phyloP scores from a whole-genome alignment of 129 eudicot species.

The Centrapalus pauciflorus region DNA sequence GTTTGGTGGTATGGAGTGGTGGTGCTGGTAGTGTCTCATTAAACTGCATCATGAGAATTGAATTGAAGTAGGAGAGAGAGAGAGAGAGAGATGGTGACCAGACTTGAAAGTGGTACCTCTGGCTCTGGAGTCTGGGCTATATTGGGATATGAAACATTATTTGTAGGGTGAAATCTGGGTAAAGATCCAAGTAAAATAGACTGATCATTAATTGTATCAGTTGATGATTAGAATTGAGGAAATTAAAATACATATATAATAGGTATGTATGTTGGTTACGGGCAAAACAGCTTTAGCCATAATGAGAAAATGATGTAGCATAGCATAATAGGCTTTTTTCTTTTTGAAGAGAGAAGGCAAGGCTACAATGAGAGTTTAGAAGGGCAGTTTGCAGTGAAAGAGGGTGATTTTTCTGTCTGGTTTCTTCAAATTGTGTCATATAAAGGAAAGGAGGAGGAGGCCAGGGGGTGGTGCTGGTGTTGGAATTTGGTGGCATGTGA shows the following conservation, averaged over 20 bases:
- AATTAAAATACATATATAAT: too few relatives aligned
- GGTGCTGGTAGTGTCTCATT: conserved; percentile 44
- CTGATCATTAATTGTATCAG: conserved; percentile 31
- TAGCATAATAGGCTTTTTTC: not conserved
- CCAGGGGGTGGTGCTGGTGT: conserved; percentile 13
- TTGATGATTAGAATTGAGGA: conserved; percentile 10
- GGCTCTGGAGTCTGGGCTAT: conserved; percentile 17
- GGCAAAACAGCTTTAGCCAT: conserved; percentile 35
- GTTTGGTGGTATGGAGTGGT: conserved; percentile 26
- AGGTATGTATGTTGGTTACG: conserved; percentile 24
- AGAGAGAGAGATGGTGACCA: conserved; percentile 50
- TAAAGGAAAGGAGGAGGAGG: conserved; percentile 25
- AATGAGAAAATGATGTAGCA: conserved; percentile 27
- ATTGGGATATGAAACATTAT: conserved; percentile 55
- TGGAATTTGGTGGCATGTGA: conserved; percentile 74
- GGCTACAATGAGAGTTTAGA: conserved; percentile 37
- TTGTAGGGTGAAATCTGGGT: conserved; percentile 26
- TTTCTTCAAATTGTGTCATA: conserved; percentile 19
- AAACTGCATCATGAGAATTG: conserved; percentile 59
- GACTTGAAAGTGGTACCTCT: conserved; percentile 51
- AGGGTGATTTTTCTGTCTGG: conserved; percentile 24
- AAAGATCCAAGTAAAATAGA: conserved; percentile 48
- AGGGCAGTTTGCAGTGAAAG: conserved; percentile 28
- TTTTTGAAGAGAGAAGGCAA: conserved; percentile 7
- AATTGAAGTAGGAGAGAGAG: conserved; percentile 2